These are phyloP conservation scores for Neoboletus magnificus DNA, from an alignment of 768 basidiomycete genomes.

Conservation along the genomic window DNA sequence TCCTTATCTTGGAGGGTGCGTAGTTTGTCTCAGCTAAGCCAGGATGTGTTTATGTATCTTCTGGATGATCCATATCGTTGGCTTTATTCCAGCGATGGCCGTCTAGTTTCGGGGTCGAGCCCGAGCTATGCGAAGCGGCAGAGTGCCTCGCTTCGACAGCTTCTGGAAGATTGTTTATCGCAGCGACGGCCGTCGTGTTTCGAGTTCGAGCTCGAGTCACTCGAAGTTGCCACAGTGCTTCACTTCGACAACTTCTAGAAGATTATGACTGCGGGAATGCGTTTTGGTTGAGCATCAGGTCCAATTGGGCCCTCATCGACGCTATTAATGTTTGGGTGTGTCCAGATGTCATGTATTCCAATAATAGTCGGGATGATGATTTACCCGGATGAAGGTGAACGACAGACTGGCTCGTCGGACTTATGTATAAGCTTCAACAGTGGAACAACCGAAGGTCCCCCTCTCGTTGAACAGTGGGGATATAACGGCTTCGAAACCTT, in stretches of 20 bases:
- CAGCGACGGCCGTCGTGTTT: slow-evolving; percentile 56
- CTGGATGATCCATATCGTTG: slow-evolving; percentile 68
- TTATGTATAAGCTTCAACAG: slow-evolving; percentile 49
- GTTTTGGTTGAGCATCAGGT: slow-evolving; percentile 73
- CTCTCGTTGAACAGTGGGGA: slow-evolving; percentile 62
- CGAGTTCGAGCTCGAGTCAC: slow-evolving; percentile 69
- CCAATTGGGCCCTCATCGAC: slow-evolving; percentile 53
- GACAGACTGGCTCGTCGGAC: slow-evolving; percentile 58
- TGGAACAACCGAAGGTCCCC: slow-evolving; percentile 53
- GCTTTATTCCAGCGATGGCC: slow-evolving; percentile 62
- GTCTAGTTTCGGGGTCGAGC: slow-evolving; percentile 84
- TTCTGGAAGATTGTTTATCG: slow-evolving; percentile 60
- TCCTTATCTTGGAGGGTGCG: slow-evolving; percentile 75
- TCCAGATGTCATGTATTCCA: slow-evolving; percentile 8
- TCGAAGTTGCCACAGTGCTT: slow-evolving; percentile 67
- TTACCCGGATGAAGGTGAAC: not conserved
- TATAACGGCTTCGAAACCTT: slow-evolving; percentile 68
- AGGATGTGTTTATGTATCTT: not conserved
- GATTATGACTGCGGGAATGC: slow-evolving; percentile 59
- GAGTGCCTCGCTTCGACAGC: slow-evolving; percentile 79
- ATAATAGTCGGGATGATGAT: not conserved
- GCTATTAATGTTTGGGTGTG: slow-evolving; percentile 65
- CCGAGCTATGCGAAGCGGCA: slow-evolving; percentile 58
- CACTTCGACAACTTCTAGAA: slow-evolving; percentile 87
- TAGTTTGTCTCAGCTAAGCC: not conserved